Conservation (phyloP, 78 protist species). For the Monosiga brevicollis region DNA sequence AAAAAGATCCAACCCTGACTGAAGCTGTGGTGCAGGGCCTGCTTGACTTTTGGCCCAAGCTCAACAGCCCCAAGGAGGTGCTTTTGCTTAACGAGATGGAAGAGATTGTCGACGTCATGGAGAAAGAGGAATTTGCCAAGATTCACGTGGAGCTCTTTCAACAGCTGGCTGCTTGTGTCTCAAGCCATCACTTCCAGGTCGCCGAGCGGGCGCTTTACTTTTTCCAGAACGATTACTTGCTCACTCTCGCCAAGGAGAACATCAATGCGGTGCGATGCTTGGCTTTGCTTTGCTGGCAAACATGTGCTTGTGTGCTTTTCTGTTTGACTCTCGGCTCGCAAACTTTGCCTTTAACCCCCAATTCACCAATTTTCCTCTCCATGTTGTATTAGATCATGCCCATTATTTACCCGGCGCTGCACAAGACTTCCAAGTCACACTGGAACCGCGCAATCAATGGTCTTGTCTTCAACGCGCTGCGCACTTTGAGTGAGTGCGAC, state of each 20-base stretch:
- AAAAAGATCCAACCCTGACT: slow-evolving; percentile 51
- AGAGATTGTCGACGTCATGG: slow-evolving; percentile 62
- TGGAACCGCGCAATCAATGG: slow-evolving; percentile 53
- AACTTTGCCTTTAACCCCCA: no score
- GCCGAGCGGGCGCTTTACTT: slow-evolving; percentile 68
- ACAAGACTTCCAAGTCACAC: slow-evolving; percentile 31
- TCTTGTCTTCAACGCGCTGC: slow-evolving; percentile 52
- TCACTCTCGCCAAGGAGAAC: slow-evolving; percentile 30
- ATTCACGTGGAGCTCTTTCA: slow-evolving; percentile 39
- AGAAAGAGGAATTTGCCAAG: slow-evolving; percentile 25
- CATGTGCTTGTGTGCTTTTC: no score
- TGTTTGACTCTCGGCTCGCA: no score
- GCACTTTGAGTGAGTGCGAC: slow-evolving; percentile 54
- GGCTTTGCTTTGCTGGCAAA: no score
- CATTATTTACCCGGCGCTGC: slow-evolving; percentile 42
- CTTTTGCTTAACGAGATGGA: slow-evolving; percentile 67
- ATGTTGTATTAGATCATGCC: no score
- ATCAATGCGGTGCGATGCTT: no score
- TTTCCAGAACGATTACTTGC: slow-evolving; percentile 67
- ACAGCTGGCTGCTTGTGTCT: slow-evolving; percentile 42
- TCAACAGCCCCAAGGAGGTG: slow-evolving; percentile 58
- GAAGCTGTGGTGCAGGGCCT: slow-evolving; percentile 31
- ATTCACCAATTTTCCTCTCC: no score
- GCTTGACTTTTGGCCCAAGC: slow-evolving; percentile 59
- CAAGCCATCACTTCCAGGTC: slow-evolving; percentile 56